Evolutionary conservation across 1,139 yeast genomes (phyloP).

Genomic region (Geotrichum restrictum): DNA sequence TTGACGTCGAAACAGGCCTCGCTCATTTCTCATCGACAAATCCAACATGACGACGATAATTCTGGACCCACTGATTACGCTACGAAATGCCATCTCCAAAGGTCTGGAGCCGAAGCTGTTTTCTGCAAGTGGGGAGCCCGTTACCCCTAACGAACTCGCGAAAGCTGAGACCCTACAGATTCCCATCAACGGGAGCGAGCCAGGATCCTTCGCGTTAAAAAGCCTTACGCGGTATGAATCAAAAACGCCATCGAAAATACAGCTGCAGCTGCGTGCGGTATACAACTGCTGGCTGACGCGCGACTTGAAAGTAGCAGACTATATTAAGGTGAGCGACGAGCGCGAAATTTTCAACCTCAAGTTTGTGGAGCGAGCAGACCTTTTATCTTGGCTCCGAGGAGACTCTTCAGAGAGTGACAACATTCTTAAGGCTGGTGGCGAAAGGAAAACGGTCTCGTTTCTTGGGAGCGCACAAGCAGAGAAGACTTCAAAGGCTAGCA

Average conservation of each 20-base stretch:
- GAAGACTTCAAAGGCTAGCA: neutral
- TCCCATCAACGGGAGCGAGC: slow-evolving; percentile 6
- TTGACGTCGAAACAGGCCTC: neutral
- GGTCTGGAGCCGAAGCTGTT: slow-evolving; percentile 24
- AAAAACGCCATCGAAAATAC: slow-evolving; percentile 9
- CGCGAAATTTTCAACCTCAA: slow-evolving; percentile 66
- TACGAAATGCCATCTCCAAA: slow-evolving; percentile 32
- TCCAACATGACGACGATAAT: slow-evolving; percentile 3
- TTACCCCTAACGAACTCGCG: slow-evolving; percentile 13
- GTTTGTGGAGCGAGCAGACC: slow-evolving; percentile 80
- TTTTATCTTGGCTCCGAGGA: slow-evolving; percentile 77
- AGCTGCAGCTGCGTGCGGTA: slow-evolving; percentile 48
- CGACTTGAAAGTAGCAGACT: slow-evolving; percentile 76
- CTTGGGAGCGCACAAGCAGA: slow-evolving; percentile 32
- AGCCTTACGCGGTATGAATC: slow-evolving; percentile 17
- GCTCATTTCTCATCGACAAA: neutral
- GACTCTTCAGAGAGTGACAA: slow-evolving; percentile 54
- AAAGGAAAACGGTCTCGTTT: slow-evolving; percentile 19
- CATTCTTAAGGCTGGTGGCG: slow-evolving; percentile 4
- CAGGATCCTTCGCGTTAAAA: slow-evolving; percentile 3
- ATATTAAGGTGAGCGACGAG: slow-evolving; percentile 67
- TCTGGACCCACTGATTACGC: slow-evolving; percentile 30
- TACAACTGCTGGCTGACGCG: slow-evolving; percentile 77
- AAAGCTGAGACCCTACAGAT: slow-evolving; percentile 17
- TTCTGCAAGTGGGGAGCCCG: slow-evolving; percentile 21